Evolutionary conservation across 345 rosid species (phyloP).

Genomic region (Lepidium aucheri): DNA sequence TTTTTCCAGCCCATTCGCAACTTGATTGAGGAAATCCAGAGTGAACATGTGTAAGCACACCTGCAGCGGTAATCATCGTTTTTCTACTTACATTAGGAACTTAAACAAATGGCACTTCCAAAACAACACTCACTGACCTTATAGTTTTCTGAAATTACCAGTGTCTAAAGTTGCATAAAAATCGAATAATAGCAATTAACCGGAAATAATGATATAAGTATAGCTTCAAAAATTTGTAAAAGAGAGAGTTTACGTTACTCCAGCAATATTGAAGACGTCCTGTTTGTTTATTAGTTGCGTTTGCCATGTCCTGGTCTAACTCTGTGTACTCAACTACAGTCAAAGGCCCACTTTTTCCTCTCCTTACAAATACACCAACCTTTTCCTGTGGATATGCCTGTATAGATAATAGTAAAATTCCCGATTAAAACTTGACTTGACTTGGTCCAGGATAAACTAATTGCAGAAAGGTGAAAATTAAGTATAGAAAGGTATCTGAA

Average conservation of each 20-base stretch:
- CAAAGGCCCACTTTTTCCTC: constrained; percentile 97
- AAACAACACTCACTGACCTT: neutral
- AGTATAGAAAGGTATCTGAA: neutral
- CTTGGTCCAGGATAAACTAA: neutral
- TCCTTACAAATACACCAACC: constrained; percentile 96
- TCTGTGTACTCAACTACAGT: constrained; percentile 97
- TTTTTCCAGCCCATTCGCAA: constrained; percentile 88
- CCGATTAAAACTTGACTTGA: neutral
- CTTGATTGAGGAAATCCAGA: constrained; percentile 95
- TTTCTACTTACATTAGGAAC: neutral
- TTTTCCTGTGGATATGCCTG: constrained; percentile 98
- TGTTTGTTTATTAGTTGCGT: constrained; percentile 78
- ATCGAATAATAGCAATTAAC: neutral
- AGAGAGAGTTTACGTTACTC: constrained; percentile 70
- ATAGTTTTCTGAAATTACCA: neutral
- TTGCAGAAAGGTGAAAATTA: neutral
- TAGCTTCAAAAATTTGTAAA: neutral
- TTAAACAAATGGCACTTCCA: neutral
- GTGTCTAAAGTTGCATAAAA: neutral
- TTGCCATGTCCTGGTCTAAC: constrained; percentile 72
- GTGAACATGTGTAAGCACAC: constrained; percentile 98
- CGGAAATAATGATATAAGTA: neutral
- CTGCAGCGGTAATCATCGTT: constrained; percentile 34
- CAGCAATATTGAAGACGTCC: constrained; percentile 98
- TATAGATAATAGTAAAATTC: constrained; percentile 6